phyloP scores from a whole-genome alignment of 768 basidiomycete genomes.

The Mrakia gelida region DNA sequence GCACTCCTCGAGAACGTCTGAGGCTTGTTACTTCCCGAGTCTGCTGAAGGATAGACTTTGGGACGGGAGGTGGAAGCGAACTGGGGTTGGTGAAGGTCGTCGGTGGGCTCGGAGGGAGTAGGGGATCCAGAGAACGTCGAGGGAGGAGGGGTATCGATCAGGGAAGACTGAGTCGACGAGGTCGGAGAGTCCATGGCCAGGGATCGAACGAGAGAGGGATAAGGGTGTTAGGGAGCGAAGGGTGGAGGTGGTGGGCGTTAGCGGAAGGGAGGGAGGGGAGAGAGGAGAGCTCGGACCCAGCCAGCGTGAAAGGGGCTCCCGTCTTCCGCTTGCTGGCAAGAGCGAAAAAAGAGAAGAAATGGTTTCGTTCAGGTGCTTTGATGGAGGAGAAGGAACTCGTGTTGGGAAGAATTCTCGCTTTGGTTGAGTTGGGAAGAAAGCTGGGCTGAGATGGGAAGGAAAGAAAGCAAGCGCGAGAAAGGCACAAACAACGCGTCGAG shows the following conservation, averaged over 20 bases:
- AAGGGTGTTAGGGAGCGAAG: not conserved
- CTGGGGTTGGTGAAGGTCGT: not conserved
- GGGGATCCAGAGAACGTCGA: not conserved
- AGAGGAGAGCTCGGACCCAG: not conserved
- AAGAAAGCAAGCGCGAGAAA: too few relatives aligned
- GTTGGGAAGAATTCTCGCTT: too few relatives aligned
- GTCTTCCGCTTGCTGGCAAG: not conserved
- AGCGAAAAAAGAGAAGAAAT: not conserved
- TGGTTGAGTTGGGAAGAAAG: too few relatives aligned
- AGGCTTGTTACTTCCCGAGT: not conserved
- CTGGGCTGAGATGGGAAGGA: too few relatives aligned
- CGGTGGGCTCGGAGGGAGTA: not conserved
- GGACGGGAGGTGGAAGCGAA: not conserved
- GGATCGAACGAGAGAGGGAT: not conserved
- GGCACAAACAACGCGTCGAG: too few relatives aligned
- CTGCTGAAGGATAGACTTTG: not conserved
- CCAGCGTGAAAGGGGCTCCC: not conserved
- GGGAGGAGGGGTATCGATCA: slow-evolving; percentile 7
- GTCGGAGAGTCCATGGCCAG: not conserved
- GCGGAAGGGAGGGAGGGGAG: not conserved
- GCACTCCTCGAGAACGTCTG: slow-evolving; percentile 83
- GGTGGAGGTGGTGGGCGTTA: not conserved
- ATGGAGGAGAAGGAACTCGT: too few relatives aligned
- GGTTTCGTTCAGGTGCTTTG: too few relatives aligned
- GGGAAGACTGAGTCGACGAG: not conserved